These are phyloP conservation scores for Senna siamea DNA, from an alignment of 306 rosid species.

Conservation along the genomic window DNA sequence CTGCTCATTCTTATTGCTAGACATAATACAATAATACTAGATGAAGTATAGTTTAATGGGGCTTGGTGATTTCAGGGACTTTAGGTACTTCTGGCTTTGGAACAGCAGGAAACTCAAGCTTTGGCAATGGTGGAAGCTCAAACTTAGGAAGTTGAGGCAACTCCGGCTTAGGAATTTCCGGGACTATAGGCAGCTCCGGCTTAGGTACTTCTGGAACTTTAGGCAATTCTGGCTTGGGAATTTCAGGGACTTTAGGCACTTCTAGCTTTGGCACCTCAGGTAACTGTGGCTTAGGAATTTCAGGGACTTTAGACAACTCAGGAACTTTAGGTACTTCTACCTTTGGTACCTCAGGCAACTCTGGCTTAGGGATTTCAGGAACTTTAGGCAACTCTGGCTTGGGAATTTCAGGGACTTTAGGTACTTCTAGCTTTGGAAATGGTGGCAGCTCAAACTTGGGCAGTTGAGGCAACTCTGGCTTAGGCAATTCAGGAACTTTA, in stretches of 20 bases:
- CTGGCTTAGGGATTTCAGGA: neutral
- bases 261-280: conserved; percentile 14
- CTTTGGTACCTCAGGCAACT: neutral
- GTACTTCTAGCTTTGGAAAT: conserved; percentile 25
- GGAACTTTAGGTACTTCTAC: conserved; percentile 29
- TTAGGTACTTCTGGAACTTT: conserved; percentile 33
- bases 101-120: neutral
- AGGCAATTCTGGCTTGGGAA: conserved; percentile 40
- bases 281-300: conserved; percentile 15
- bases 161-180: conserved; percentile 5
- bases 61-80: conserved; percentile 15
- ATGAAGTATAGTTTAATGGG: neutral
- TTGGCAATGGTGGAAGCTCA: neutral
- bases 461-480: neutral
- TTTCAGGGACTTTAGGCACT: conserved; percentile 21
- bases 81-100: conserved; percentile 36
- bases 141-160: neutral
- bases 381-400: neutral
- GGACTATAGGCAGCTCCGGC: conserved; percentile 16
- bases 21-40: too few relatives aligned
- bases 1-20: too few relatives aligned
- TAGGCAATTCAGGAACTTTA: neutral
- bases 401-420: neutral
- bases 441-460: neutral
- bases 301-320: conserved; percentile 15